Evolutionary conservation across 176 grass and related monocot species (phyloP).

Genomic region (Aegilops sharonensis): DNA sequence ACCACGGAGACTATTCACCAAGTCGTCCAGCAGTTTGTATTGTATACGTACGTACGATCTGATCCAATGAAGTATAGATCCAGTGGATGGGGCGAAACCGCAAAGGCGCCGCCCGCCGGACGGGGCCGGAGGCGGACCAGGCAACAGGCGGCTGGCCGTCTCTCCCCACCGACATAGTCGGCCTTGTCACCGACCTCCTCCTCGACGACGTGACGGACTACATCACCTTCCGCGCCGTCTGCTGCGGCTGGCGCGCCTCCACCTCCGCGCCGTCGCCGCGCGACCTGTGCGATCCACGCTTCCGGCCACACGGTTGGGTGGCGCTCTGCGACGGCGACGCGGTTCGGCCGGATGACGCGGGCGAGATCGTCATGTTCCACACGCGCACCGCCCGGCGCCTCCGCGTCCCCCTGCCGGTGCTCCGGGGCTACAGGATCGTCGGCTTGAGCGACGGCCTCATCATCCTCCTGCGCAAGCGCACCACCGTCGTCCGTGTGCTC

Average conservation of each 20-base stretch:
- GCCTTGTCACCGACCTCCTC: background rate
- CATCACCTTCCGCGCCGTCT: background rate
- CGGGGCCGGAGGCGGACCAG: background rate
- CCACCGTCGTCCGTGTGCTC: background rate
- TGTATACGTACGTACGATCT: too few relatives aligned
- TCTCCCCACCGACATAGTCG: background rate
- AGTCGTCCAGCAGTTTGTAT: too few relatives aligned
- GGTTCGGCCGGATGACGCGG: background rate
- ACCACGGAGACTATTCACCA: too few relatives aligned
- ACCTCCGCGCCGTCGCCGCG: background rate
- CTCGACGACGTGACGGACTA: background rate
- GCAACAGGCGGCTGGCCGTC: background rate
- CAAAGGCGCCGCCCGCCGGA: background rate
- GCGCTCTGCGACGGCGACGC: background rate
- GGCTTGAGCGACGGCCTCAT: background rate
- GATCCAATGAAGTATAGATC: too few relatives aligned
- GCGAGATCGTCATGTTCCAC: background rate
- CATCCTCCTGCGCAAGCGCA: constrained; percentile 1
- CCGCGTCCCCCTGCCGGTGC: background rate
- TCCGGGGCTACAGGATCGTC: background rate
- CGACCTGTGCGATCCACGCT: too few relatives aligned
- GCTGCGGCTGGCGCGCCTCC: background rate
- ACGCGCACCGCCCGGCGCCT: background rate
- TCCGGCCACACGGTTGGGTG: background rate
- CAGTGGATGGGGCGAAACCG: background rate